Base-by-base conservation (phyloP, 805 yeast genomes). In the Pichia californica region DNA sequence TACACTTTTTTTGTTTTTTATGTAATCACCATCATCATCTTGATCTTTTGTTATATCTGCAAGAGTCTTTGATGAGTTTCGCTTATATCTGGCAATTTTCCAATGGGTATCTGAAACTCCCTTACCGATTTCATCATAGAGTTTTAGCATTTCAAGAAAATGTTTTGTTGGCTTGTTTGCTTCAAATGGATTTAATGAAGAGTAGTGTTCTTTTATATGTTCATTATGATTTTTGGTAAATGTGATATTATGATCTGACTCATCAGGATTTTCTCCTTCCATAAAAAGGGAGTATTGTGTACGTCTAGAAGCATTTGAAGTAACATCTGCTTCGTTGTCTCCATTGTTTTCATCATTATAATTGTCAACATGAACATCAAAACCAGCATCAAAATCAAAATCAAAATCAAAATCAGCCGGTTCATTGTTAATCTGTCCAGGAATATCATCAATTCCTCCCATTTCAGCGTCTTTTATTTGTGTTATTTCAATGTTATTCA, bases 41-140 rank as follows among this genome's bases (percentile, higher is more conserved):
- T n/a, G 19, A 3, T 33, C 27, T 11, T 27, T 10, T 7, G 14
- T 13, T 3, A 18, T 16, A 16, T 42, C 32, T 4, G 20, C 23
- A 20, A 21, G 23, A 13, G 27, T 19, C 29, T 28, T 35, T 23
- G 32, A 32, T 13, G 21, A 19, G 15, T 15, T 30, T 10, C 26
- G 46, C 26, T 44, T 49, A n/a, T 44, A n/a, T 20, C 48, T 33
- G n/a, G 44, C 25, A 35, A 91, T 83, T 62, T 83, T 84, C 97
- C 97, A 91, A 63, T 87, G 94, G 51, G 86, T 91, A 16, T 23
- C 9, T 13, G 91, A 84, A n/a, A n/a, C n/a, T 8, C 97, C 97
- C 25, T 94, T 76, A 96, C 97, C 89, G 58, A 79, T 83, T 27
- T 70, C 79, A 58, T 88, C 96, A 61, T 88, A 88, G 58, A 87